Conservation (phyloP, 1,284 basidiomycete species). For the Phylloboletellus chloephorus region DNA sequence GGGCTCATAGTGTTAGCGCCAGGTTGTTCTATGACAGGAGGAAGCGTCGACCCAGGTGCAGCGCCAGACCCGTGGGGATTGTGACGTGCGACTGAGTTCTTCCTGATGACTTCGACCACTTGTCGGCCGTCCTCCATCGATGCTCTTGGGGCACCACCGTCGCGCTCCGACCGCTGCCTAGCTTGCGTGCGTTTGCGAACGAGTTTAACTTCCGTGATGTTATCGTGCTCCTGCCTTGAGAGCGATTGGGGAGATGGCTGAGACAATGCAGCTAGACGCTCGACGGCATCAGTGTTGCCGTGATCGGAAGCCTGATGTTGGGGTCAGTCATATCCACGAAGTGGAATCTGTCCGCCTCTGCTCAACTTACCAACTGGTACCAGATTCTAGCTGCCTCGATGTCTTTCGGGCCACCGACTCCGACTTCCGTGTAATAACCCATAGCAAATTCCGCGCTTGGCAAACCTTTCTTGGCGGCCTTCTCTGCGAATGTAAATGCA, state of each 20-base stretch:
- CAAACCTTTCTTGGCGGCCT: conserved; percentile 77
- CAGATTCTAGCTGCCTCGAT: conserved; percentile 61
- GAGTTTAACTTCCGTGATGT: conserved; percentile 72
- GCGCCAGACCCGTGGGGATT: conserved; percentile 7
- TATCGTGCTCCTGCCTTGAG: conserved; percentile 76
- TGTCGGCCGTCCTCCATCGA: conserved; percentile 23
- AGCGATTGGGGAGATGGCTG: conserved; percentile 56
- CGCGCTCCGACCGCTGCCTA: conserved; percentile 58
- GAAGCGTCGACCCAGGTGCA: not conserved
- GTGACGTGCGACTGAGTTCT: conserved; percentile 31
- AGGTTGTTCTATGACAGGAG: conserved; percentile 17
- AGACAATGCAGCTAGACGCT: conserved; percentile 68
- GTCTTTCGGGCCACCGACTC: conserved; percentile 66
- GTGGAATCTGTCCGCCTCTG: not conserved
- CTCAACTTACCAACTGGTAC: conserved; percentile 54
- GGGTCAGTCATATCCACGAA: conserved; percentile 2
- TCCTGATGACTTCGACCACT: conserved; percentile 40
- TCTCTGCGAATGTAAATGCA: conserved; percentile 88
- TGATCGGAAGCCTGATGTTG: conserved; percentile 61
- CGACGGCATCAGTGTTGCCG: conserved; percentile 75
- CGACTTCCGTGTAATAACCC: conserved; percentile 88
- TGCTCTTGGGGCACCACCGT: conserved; percentile 16
- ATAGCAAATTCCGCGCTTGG: conserved; percentile 90
- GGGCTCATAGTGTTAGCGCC: conserved; percentile 5
- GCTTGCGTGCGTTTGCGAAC: conserved; percentile 83